Conservation (phyloP, 2,329 filamentous ascomycete species). For the Periconia macrospinosa region DNA sequence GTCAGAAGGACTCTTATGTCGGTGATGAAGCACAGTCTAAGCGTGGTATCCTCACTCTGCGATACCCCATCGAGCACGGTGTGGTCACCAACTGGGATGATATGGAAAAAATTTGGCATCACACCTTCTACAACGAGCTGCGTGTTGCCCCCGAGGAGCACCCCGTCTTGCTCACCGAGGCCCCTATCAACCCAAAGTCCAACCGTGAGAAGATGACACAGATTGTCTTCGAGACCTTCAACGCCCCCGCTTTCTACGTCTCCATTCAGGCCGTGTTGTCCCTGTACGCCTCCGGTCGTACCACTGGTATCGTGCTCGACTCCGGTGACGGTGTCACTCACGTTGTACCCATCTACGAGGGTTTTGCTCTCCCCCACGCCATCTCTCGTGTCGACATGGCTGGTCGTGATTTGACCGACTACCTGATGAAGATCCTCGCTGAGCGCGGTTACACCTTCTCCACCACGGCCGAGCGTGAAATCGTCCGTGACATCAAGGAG, state of each 20-base stretch:
- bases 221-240: constrained; percentile 99
- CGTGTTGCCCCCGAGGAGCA: constrained; percentile 99
- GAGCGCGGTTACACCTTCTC: constrained; percentile 99
- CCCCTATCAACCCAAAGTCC: constrained; percentile 99
- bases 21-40: constrained; percentile 99
- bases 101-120: constrained; percentile 99
- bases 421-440: constrained; percentile 99
- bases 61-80: constrained; percentile 99
- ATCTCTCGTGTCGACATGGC: constrained; percentile 99
- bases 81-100: constrained; percentile 99
- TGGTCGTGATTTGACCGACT: constrained; percentile 99
- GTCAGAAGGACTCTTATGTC: constrained; percentile 99
- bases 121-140: constrained; percentile 99
- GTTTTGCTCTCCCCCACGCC: constrained; percentile 99
- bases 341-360: constrained; percentile 99
- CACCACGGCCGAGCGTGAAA: constrained; percentile 99
- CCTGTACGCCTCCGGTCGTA: constrained; percentile 99
- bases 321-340: constrained; percentile 99
- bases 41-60: constrained; percentile 99
- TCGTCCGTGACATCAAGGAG: constrained; percentile 99
- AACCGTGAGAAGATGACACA: constrained; percentile 99
- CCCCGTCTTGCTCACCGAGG: constrained; percentile 98
- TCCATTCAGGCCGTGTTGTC: constrained; percentile 99
- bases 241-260: constrained; percentile 99
- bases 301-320: constrained; percentile 99